phyloP scores from a whole-genome alignment of 257 asterid genomes.

The Capsicum chinense region DNA sequence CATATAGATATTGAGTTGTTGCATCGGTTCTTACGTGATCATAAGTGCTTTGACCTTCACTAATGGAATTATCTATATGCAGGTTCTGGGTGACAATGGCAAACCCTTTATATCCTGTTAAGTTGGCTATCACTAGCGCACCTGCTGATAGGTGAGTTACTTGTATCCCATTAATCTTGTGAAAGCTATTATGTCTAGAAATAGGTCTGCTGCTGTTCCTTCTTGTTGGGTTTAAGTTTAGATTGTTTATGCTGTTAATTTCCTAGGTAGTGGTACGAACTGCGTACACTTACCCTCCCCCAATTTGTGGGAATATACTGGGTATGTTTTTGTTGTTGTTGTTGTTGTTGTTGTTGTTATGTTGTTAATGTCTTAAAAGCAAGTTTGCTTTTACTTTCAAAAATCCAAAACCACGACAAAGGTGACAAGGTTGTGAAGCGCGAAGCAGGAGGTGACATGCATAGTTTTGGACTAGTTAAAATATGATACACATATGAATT shows the following conservation, averaged over 20 bases:
- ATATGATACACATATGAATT: background rate
- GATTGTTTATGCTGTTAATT: background rate
- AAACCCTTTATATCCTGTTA: constrained; percentile 75
- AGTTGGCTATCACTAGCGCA: constrained; percentile 63
- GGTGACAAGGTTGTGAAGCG: background rate
- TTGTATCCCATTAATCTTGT: constrained; percentile 5
- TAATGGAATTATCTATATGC: constrained; percentile 38
- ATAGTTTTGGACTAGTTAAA: constrained; percentile 7
- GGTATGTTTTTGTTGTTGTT: too few species aligned
- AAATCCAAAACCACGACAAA: background rate
- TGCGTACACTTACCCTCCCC: too few species aligned
- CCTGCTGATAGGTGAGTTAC: constrained; percentile 83
- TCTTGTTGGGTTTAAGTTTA: constrained; percentile 1
- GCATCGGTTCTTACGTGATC: background rate
- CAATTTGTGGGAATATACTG: too few species aligned
- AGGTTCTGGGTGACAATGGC: constrained; percentile 77
- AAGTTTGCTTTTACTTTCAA: background rate
- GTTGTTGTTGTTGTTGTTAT: too few species aligned
- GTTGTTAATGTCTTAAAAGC: background rate
- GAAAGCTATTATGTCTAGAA: constrained; percentile 16
- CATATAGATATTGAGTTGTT: constrained; percentile 18
- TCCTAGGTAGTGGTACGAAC: too few species aligned
- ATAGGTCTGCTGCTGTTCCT: constrained; percentile 11
- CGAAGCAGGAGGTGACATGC: background rate
- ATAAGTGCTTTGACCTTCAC: background rate